Conservation (phyloP, 768 basidiomycete species). For the Mrakia frigida region DNA sequence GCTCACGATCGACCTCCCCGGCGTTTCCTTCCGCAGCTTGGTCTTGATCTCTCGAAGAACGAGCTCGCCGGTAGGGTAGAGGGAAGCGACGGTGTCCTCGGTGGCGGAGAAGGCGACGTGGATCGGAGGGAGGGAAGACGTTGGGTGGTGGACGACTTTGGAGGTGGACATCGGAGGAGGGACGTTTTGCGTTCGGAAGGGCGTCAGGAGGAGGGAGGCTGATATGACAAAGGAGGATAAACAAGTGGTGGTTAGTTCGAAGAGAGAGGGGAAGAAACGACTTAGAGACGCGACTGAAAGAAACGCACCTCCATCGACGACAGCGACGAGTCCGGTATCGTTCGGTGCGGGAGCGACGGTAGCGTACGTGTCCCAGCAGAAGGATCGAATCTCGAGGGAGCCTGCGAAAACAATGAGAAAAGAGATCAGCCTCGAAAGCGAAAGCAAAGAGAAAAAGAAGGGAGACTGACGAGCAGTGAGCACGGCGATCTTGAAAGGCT, state of each 20-base stretch:
- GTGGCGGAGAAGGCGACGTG: constrained; percentile 60
- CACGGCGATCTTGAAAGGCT: constrained; percentile 59
- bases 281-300: no score
- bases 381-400: constrained; percentile 53
- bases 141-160: constrained; percentile 40
- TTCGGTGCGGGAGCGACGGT: constrained; percentile 58
- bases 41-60: constrained; percentile 47
- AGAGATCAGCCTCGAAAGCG: constrained; percentile 7
- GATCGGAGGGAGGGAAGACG: constrained; percentile 50
- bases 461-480: constrained; percentile 58
- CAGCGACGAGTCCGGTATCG: constrained; percentile 80
- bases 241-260: background rate
- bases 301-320: constrained; percentile 75
- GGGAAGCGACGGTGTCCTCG: constrained; percentile 57
- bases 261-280: background rate
- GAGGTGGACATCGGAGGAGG: constrained; percentile 96
- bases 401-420: constrained; percentile 45
- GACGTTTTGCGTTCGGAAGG: constrained; percentile 87
- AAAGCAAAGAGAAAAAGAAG: background rate
- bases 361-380: constrained; percentile 71
- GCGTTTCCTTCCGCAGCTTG: constrained; percentile 20
- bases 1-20: background rate
- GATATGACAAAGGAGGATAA: background rate
- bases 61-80: constrained; percentile 66
- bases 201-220: constrained; percentile 77